Percentiles rank a stretch among this genome's conserved stretches.
Evolutionary conservation across 2,329 filamentous ascomycete genomes (phyloP).

Genomic region (Sporothrix brasiliensis): DNA sequence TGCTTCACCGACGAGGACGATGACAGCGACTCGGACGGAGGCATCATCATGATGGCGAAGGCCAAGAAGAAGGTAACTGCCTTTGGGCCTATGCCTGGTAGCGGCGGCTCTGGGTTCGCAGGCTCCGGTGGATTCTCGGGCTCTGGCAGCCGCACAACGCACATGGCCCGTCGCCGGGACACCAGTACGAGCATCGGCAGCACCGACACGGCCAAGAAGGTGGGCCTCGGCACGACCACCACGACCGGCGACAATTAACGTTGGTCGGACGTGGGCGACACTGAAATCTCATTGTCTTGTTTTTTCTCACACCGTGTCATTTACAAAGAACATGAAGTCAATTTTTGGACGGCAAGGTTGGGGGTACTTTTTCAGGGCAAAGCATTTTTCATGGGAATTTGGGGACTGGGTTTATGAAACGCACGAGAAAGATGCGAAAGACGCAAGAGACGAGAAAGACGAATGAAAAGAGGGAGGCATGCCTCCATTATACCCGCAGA

Average conservation of each 20-base stretch:
- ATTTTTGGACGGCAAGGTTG: not conserved
- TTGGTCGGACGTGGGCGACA: not conserved
- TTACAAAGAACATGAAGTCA: too few species aligned
- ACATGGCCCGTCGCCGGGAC: constrained; percentile 53
- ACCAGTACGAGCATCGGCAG: constrained; percentile 64
- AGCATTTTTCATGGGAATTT: not conserved
- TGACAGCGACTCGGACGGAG: constrained; percentile 59
- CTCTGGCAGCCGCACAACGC: constrained; percentile 37
- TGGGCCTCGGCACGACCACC: constrained; percentile 39
- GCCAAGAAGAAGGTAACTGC: constrained; percentile 47
- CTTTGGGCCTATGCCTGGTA: constrained; percentile 34
- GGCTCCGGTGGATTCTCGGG: constrained; percentile 25
- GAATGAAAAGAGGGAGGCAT: not conserved
- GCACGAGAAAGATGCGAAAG: not conserved
- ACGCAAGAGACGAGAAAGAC: not conserved
- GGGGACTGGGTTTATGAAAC: not conserved
- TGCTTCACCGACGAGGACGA: constrained; percentile 46
- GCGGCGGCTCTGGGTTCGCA: constrained; percentile 28
- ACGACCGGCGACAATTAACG: not conserved
- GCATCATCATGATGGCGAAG: constrained; percentile 56
- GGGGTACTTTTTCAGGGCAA: not conserved
- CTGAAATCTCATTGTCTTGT: too few species aligned
- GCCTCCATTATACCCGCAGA: constrained; percentile 15
- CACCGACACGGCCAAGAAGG: constrained; percentile 66
- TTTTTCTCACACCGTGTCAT: too few species aligned